These are phyloP conservation scores for Micractinium sp. DNA, from an alignment of 139 green algal species.

Conservation along the genomic window DNA sequence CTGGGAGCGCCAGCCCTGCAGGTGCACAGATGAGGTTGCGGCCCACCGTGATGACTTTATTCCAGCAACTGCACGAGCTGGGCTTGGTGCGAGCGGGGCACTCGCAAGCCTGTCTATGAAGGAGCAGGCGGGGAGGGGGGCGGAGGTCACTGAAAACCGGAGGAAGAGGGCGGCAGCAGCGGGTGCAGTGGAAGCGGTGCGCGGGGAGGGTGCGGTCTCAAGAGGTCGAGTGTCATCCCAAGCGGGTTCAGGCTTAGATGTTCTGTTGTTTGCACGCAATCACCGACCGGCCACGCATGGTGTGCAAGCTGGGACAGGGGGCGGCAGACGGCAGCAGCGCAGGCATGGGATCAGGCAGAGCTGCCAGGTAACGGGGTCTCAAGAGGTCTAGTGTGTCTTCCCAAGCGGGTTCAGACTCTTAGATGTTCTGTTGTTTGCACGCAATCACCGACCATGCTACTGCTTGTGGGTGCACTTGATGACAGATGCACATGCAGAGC, in stretches of 20 bases:
- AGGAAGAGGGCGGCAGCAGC: background rate
- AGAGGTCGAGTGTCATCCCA: background rate
- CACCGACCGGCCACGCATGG: too few relatives aligned
- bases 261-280: conserved; percentile 12
- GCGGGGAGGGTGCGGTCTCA: background rate
- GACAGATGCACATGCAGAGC: background rate
- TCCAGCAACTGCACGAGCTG: background rate
- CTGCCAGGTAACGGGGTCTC: background rate
- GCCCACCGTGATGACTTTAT: background rate
- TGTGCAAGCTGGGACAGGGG: background rate
- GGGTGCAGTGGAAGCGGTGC: background rate
- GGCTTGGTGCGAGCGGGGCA: background rate
- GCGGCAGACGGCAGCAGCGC: background rate
- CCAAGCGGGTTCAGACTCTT: conserved; percentile 6
- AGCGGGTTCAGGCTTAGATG: conserved; percentile 22
- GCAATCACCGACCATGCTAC: background rate
- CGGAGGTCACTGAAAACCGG: background rate
- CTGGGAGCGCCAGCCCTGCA: conserved; percentile 68
- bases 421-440: conserved; percentile 3
- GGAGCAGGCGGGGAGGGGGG: background rate
- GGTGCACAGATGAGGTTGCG: background rate
- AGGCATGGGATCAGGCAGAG: background rate
- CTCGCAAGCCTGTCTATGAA: too few relatives aligned
- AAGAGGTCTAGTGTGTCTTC: background rate
- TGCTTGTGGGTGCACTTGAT: background rate